Conservation (phyloP, 2,329 filamentous ascomycete species). For the Chalaropsis ovoidea region DNA sequence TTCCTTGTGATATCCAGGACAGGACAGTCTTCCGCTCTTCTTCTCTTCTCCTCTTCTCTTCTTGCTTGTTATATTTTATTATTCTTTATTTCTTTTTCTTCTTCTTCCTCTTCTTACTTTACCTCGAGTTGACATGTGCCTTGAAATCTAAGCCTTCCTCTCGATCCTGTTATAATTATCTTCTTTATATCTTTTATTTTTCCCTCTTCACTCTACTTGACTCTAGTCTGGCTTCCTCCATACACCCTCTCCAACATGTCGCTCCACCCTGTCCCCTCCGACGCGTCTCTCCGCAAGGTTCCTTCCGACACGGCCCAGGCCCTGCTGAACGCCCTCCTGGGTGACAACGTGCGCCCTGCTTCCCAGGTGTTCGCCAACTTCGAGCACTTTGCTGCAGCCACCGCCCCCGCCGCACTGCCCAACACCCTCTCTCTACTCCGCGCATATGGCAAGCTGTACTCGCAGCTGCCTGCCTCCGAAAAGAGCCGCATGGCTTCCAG, state of each 20-base stretch:
- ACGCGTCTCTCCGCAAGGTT: background rate
- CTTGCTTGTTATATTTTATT: background rate
- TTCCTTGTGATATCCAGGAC: background rate
- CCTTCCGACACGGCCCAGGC: slow-evolving; percentile 12
- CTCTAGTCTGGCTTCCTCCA: background rate
- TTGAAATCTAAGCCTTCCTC: background rate
- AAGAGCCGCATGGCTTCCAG: slow-evolving; percentile 14
- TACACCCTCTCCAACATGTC: background rate
- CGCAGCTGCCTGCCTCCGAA: slow-evolving; percentile 14
- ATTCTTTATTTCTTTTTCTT: background rate
- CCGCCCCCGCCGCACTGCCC: slow-evolving; percentile 9
- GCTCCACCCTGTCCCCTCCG: background rate
- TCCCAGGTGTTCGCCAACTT: slow-evolving; percentile 1
- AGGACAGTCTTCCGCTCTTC: background rate
- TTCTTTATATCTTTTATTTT: background rate
- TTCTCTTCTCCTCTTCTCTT: background rate
- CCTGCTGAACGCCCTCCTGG: background rate
- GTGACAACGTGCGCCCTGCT: background rate
- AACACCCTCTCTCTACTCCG: slow-evolving; percentile 19
- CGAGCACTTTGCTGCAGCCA: background rate
- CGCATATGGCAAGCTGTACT: slow-evolving; percentile 17
- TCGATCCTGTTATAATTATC: background rate
- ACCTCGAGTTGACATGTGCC: background rate
- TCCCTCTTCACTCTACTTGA: background rate
- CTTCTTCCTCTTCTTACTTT: background rate